These are phyloP conservation scores for Rhizopus stolonifer DNA, from an alignment of 371 early-diverging fungal genomes.

Conservation along the genomic window DNA sequence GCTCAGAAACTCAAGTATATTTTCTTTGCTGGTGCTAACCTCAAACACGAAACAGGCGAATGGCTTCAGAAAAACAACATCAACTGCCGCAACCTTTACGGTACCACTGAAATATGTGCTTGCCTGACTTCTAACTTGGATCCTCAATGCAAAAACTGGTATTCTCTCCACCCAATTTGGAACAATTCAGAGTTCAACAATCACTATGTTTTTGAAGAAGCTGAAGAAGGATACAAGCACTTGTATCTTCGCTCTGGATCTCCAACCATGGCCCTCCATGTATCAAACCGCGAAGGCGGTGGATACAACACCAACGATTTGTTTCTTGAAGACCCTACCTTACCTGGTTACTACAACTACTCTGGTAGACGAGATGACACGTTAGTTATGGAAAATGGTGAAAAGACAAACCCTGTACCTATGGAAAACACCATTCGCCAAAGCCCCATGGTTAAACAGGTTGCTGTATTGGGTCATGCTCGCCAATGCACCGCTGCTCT, in stretches of 20 bases:
- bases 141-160: slow-evolving; percentile 9
- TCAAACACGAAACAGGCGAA: slow-evolving; percentile 27
- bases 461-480: slow-evolving; percentile 30
- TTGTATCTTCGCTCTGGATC: slow-evolving; percentile 5
- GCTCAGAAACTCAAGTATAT: slow-evolving; percentile 35
- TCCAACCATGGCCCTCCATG: slow-evolving; percentile 21
- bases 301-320: slow-evolving; percentile 41
- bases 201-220: slow-evolving; percentile 11
- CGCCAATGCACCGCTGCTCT: slow-evolving; percentile 38
- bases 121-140: slow-evolving; percentile 9
- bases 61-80: slow-evolving; percentile 13
- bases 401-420: slow-evolving; percentile 45
- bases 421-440: slow-evolving; percentile 34
- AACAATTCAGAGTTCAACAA: neutral
- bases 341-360: slow-evolving; percentile 26
- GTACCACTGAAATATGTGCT: slow-evolving; percentile 17
- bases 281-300: slow-evolving; percentile 31
- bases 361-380: slow-evolving; percentile 42
- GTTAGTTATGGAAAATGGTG: slow-evolving; percentile 42
- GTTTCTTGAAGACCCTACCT: slow-evolving; percentile 20
- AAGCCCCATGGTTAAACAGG: slow-evolving; percentile 20
- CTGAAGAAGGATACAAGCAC: slow-evolving; percentile 8
- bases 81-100: slow-evolving; percentile 17
- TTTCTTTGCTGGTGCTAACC: slow-evolving; percentile 82
- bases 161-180: slow-evolving; percentile 2